phyloP scores from a whole-genome alignment of 1,284 basidiomycete genomes.

The Ustilago bromivora region DNA sequence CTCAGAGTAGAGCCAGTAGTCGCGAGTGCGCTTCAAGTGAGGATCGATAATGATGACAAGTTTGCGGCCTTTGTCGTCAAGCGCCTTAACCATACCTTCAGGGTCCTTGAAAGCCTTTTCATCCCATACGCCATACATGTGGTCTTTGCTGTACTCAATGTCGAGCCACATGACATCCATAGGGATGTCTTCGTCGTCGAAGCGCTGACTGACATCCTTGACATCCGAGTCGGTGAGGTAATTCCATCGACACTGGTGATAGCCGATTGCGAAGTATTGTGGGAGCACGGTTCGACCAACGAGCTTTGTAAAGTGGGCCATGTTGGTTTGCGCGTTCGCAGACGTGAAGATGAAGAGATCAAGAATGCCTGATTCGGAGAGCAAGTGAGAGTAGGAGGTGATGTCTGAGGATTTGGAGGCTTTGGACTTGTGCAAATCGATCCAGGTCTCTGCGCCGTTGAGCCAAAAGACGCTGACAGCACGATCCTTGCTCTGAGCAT shows the following conservation, averaged over 20 bases:
- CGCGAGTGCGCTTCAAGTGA: slow-evolving; percentile 85
- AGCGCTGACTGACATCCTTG: slow-evolving; percentile 84
- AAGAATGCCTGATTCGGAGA: slow-evolving; percentile 94
- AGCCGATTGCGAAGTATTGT: slow-evolving; percentile 89
- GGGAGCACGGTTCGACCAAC: slow-evolving; percentile 89
- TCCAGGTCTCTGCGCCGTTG: slow-evolving; percentile 93
- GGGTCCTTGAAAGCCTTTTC: slow-evolving; percentile 91
- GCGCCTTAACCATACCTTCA: slow-evolving; percentile 88
- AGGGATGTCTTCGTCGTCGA: slow-evolving; percentile 93
- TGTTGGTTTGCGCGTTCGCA: slow-evolving; percentile 82
- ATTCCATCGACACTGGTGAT: slow-evolving; percentile 99
- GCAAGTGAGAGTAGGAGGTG: slow-evolving; percentile 81
- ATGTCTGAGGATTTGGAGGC: slow-evolving; percentile 19
- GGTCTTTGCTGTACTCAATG: slow-evolving; percentile 88
- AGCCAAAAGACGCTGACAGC: slow-evolving; percentile 92
- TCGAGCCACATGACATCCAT: slow-evolving; percentile 99
- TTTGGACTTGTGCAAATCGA: slow-evolving; percentile 78
- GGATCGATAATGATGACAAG: slow-evolving; percentile 98
- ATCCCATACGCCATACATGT: slow-evolving; percentile 99
- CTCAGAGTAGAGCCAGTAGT: slow-evolving; percentile 87
- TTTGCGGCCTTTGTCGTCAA: slow-evolving; percentile 88
- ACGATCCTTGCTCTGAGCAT: slow-evolving; percentile 80
- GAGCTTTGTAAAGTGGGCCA: slow-evolving; percentile 84
- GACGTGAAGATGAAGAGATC: slow-evolving; percentile 94
- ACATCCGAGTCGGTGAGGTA: slow-evolving; percentile 92